Conservation (phyloP, 805 yeast species). For the Ogataea thermomethanolica region DNA sequence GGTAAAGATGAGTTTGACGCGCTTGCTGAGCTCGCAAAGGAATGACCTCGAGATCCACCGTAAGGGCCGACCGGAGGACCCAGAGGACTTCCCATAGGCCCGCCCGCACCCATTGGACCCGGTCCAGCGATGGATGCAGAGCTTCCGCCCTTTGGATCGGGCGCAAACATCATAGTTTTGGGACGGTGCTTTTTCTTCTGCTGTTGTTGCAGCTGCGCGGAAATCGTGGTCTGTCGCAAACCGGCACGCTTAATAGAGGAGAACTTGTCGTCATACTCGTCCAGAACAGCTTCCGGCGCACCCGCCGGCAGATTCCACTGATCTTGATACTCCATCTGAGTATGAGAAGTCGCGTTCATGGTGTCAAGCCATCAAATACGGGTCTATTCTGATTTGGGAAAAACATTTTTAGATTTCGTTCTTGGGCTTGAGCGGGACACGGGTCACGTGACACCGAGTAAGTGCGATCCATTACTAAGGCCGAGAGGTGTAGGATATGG, state of each 20-base stretch:
- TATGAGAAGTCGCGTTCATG: constrained; percentile 1
- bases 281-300: constrained; percentile 9
- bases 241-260: constrained; percentile 31
- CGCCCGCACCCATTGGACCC: neutral
- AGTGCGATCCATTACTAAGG: no score
- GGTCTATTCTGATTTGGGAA: neutral
- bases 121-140: constrained; percentile 1
- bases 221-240: constrained; percentile 29
- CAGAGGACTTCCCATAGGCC: neutral
- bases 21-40: constrained; percentile 5
- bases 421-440: no score
- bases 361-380: constrained; percentile 1
- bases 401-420: neutral
- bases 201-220: constrained; percentile 26
- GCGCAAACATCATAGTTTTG: constrained; percentile 19
- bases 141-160: constrained; percentile 1
- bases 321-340: constrained; percentile 5
- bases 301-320: constrained; percentile 4
- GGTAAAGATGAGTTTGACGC: constrained; percentile 5
- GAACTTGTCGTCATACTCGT: constrained; percentile 28
- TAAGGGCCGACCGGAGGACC: constrained; percentile 4
- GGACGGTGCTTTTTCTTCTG: constrained; percentile 28
- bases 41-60: constrained; percentile 2
- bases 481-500: no score
- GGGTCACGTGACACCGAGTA: no score